These are phyloP conservation scores for Ceratobasidium sp. DNA, from an alignment of 1,284 basidiomycete species.

Conservation along the genomic window DNA sequence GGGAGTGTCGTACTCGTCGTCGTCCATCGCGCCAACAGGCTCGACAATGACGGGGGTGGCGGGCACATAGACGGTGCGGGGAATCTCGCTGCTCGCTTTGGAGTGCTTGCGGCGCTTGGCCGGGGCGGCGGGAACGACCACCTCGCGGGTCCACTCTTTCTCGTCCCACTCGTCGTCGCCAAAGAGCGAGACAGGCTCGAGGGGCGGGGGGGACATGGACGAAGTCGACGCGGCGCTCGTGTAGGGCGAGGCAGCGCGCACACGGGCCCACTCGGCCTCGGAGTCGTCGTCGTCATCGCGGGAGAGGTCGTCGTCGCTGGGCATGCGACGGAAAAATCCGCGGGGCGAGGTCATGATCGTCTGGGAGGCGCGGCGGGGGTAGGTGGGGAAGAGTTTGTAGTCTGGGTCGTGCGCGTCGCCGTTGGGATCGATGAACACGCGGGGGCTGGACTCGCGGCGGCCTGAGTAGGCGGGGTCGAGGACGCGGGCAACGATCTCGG, in stretches of 20 bases:
- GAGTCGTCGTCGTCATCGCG: background rate
- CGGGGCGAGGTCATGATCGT: background rate
- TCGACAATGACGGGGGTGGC: background rate
- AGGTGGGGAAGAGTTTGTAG: slow-evolving; percentile 40
- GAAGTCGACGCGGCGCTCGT: slow-evolving; percentile 4
- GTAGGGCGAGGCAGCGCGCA: slow-evolving; percentile 24
- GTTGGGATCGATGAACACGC: slow-evolving; percentile 21
- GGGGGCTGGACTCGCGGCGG: background rate
- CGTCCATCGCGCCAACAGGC: slow-evolving; percentile 12
- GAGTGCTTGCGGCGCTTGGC: slow-evolving; percentile 34
- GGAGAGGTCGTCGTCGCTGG: slow-evolving; percentile 3
- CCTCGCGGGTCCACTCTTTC: slow-evolving; percentile 37
- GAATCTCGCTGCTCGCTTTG: slow-evolving; percentile 23
- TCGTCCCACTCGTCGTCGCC: slow-evolving; percentile 36
- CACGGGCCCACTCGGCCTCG: slow-evolving; percentile 4
- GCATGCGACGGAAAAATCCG: slow-evolving; percentile 23
- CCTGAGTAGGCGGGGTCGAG: slow-evolving; percentile 32
- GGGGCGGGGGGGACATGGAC: background rate
- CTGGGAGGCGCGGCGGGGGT: background rate
- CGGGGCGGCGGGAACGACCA: slow-evolving; percentile 7
- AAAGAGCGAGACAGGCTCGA: slow-evolving; percentile 15
- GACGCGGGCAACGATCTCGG: slow-evolving; percentile 13
- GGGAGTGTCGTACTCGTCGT: slow-evolving; percentile 1
- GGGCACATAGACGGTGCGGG: slow-evolving; percentile 21
- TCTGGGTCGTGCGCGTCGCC: slow-evolving; percentile 32